Evolutionary conservation across 352 stramenopile species (phyloP).

Genomic region (Globisporangium megalacanthum): DNA sequence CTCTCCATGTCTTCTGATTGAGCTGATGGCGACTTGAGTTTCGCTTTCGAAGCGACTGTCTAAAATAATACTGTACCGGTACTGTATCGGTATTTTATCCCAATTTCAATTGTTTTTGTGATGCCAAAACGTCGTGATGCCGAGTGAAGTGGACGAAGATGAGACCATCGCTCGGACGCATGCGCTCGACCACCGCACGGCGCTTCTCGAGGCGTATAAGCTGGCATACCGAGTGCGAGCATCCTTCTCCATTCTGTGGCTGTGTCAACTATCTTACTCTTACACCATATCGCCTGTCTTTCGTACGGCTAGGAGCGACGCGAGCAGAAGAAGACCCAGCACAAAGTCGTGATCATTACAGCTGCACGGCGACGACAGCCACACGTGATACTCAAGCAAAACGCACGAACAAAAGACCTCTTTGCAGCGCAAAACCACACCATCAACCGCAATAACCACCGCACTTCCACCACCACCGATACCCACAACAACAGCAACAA

Average conservation of each 20-base stretch:
- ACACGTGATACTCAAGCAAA: slow-evolving; percentile 35
- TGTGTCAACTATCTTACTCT: no score
- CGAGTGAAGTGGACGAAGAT: slow-evolving; percentile 3
- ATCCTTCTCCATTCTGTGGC: no score
- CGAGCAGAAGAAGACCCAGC: slow-evolving; percentile 34
- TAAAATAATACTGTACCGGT: no score
- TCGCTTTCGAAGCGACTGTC: no score
- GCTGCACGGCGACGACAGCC: slow-evolving; percentile 34
- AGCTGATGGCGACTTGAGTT: no score
- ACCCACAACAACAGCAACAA: slow-evolving; percentile 8
- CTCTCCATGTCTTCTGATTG: background rate
- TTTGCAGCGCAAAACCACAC: background rate
- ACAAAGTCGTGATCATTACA: slow-evolving; percentile 62
- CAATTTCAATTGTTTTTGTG: no score
- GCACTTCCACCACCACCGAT: slow-evolving; percentile 1
- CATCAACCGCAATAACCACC: background rate
- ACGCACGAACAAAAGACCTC: slow-evolving; percentile 3
- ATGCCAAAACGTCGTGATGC: background rate
- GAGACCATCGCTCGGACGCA: background rate
- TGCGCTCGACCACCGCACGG: slow-evolving; percentile 16
- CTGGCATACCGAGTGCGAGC: slow-evolving; percentile 27
- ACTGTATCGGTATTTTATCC: no score
- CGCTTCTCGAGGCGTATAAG: slow-evolving; percentile 44
- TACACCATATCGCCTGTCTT: no score
- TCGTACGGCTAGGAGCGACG: slow-evolving; percentile 24